phyloP scores from a whole-genome alignment of 306 rosid species.

The Acacia crassicarpa region DNA sequence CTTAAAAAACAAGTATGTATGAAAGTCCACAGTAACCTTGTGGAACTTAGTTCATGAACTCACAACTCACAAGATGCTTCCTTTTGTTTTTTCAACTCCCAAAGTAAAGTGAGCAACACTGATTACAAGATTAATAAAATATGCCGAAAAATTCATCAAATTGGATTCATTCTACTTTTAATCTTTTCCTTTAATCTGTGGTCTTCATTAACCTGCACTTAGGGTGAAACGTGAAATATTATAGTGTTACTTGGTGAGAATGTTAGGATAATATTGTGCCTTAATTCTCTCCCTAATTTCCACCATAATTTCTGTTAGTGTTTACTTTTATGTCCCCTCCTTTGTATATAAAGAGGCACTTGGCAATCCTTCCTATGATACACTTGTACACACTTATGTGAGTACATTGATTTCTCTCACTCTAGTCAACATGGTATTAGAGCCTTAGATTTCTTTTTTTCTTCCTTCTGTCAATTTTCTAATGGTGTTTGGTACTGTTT shows the following conservation, averaged over 20 bases:
- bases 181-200: neutral
- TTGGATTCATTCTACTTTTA: neutral
- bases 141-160: neutral
- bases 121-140: neutral
- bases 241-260: neutral
- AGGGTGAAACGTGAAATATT: conserved; percentile 3
- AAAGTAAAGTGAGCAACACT: neutral
- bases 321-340: too few species aligned
- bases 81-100: neutral
- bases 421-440: too few species aligned
- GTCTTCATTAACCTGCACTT: neutral
- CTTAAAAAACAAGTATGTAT: neutral
- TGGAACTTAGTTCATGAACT: neutral
- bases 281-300: too few species aligned
- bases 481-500: too few species aligned
- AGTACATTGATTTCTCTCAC: too few species aligned
- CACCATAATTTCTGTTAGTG: too few species aligned
- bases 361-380: too few species aligned
- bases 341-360: too few species aligned
- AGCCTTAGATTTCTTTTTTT: too few species aligned
- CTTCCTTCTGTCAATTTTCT: too few species aligned
- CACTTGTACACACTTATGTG: too few species aligned
- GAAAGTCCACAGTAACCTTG: neutral
- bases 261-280: too few species aligned
- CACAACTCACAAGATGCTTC: neutral